A percentile compares a stretch with the other conserved stretches of the same genome.
Evolutionary conservation across 345 rosid species (phyloP).

Genomic region (Kernera saxatilis): DNA sequence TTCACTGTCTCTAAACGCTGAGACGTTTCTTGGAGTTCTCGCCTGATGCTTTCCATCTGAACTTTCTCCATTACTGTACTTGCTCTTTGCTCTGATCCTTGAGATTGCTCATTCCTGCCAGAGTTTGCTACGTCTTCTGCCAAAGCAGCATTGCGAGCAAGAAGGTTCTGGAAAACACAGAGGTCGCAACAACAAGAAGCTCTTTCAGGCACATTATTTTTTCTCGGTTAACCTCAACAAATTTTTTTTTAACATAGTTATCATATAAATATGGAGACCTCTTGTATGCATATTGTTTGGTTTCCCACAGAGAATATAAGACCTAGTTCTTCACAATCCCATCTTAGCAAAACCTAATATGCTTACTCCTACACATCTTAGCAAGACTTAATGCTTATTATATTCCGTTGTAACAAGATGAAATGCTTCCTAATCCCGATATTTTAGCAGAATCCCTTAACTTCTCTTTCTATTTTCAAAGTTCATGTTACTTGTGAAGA

Average conservation of each 20-base stretch:
- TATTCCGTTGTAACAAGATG: neutral
- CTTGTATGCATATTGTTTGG: neutral
- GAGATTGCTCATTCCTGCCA: conserved; percentile 53
- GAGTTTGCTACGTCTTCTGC: conserved; percentile 79
- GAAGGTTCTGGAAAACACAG: conserved; percentile 51
- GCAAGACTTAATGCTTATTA: neutral
- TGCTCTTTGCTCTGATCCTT: conserved; percentile 45
- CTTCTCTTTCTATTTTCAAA: neutral
- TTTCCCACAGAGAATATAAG: neutral
- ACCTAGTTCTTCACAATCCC: neutral
- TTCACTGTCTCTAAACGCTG: conserved; percentile 68
- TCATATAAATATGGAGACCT: neutral
- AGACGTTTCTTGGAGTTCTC: conserved; percentile 79
- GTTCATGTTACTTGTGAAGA: neutral
- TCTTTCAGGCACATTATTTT: neutral
- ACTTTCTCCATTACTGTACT: conserved; percentile 57
- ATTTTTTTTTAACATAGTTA: neutral
- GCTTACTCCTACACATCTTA: neutral
- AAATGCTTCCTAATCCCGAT: neutral
- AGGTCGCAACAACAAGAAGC: neutral
- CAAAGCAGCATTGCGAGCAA: conserved; percentile 75
- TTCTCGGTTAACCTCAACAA: neutral
- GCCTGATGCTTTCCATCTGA: conserved; percentile 60
- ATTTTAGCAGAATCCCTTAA: neutral
- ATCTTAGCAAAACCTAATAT: neutral